Percentiles rank a stretch among this genome's conserved stretches.
Conservation (phyloP, 73 alveolate species). For the Blepharisma stoltei region DNA sequence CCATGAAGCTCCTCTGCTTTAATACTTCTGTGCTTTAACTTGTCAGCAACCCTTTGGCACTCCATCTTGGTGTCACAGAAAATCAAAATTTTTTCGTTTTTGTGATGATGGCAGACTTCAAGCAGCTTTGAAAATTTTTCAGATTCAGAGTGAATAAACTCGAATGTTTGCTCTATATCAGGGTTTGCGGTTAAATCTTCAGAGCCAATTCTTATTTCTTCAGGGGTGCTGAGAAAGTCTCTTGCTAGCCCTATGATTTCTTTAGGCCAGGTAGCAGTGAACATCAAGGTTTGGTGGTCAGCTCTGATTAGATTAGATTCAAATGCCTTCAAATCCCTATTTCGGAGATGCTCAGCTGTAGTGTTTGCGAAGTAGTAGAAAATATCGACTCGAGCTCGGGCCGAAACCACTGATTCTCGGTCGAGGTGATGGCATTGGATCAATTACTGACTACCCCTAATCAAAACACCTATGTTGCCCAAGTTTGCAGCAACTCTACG, state of each 20-base stretch:
- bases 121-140: constrained; percentile 47
- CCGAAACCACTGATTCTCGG: too few relatives aligned
- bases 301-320: too few relatives aligned
- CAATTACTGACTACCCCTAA: too few relatives aligned
- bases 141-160: constrained; percentile 35
- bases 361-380: too few relatives aligned
- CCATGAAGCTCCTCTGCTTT: constrained; percentile 75
- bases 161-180: constrained; percentile 27
- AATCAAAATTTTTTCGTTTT: constrained; percentile 53
- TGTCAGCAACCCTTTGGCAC: constrained; percentile 66
- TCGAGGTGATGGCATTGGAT: too few relatives aligned
- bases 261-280: constrained; percentile 80
- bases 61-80: constrained; percentile 64
- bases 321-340: too few relatives aligned
- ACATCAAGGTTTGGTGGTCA: constrained; percentile 69
- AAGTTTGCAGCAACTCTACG: too few relatives aligned
- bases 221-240: constrained; percentile 30
- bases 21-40: constrained; percentile 48
- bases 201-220: constrained; percentile 6
- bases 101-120: constrained; percentile 52
- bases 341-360: too few relatives aligned
- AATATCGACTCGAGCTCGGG: too few relatives aligned
- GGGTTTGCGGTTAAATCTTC: not conserved
- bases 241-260: constrained; percentile 68
- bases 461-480: too few relatives aligned